These are phyloP conservation scores for Pseudozyma sp. DNA, from an alignment of 1,284 basidiomycete genomes.

Conservation along the genomic window DNA sequence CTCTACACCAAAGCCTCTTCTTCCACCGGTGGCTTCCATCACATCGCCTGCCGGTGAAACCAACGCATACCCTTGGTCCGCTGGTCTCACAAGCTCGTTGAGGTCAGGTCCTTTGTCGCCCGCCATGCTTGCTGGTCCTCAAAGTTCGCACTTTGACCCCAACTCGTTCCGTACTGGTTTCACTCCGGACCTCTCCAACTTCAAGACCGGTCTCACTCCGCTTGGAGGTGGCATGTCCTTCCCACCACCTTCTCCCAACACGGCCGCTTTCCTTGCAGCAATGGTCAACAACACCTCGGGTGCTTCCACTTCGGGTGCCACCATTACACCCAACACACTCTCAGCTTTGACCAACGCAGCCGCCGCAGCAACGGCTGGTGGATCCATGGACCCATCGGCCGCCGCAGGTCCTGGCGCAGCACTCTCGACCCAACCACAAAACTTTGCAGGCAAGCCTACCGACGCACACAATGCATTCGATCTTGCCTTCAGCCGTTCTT, in stretches of 20 bases:
- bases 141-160: slow-evolving; percentile 76
- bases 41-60: slow-evolving; percentile 80
- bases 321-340: slow-evolving; percentile 86
- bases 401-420: slow-evolving; percentile 11
- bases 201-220: slow-evolving; percentile 73
- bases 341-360: slow-evolving; percentile 46
- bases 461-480: slow-evolving; percentile 54
- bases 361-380: slow-evolving; percentile 9
- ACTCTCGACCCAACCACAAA: slow-evolving; percentile 43
- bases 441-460: slow-evolving; percentile 37
- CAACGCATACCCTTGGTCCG: slow-evolving; percentile 55
- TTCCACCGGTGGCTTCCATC: slow-evolving; percentile 87
- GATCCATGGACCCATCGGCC: slow-evolving; percentile 27
- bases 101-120: slow-evolving; percentile 91
- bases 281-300: slow-evolving; percentile 76
- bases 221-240: slow-evolving; percentile 72
- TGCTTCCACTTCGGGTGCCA: slow-evolving; percentile 49
- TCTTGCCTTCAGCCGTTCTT: slow-evolving; percentile 53
- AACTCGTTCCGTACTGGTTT: slow-evolving; percentile 77
- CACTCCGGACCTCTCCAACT: slow-evolving; percentile 75
- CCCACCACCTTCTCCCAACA: slow-evolving; percentile 87
- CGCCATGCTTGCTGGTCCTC: slow-evolving; percentile 92
- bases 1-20: slow-evolving; percentile 70
- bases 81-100: slow-evolving; percentile 74
- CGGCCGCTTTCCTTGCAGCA: slow-evolving; percentile 91